These are phyloP conservation scores for Gynandropsis gynandra DNA, from an alignment of 345 rosid genomes.

Conservation along the genomic window DNA sequence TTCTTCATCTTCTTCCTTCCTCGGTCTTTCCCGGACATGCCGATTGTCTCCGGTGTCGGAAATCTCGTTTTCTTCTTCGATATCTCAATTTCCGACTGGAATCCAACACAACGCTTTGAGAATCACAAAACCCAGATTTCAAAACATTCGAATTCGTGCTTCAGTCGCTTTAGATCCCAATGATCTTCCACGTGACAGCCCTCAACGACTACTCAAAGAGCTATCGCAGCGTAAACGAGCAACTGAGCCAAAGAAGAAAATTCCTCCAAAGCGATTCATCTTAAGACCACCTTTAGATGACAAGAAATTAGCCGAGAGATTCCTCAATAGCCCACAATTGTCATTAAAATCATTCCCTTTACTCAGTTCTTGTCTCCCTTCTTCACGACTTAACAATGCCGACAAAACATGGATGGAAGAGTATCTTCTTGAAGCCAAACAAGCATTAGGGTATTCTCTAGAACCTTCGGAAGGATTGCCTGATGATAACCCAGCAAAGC, in stretches of 20 bases:
- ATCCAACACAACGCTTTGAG: conserved; percentile 27
- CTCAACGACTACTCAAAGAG: conserved; percentile 89
- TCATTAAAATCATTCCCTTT: conserved; percentile 81
- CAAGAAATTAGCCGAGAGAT: conserved; percentile 63
- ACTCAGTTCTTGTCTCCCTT: conserved; percentile 79
- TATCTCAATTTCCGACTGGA: conserved; percentile 41
- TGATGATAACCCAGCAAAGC: conserved; percentile 92
- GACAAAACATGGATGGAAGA: conserved; percentile 90
- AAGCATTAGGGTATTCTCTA: conserved; percentile 79
- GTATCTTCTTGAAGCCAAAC: conserved; percentile 85
- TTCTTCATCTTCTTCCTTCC: conserved; percentile 42
- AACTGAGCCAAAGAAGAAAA: conserved; percentile 53
- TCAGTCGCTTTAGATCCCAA: conserved; percentile 54
- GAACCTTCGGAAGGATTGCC: conserved; percentile 54
- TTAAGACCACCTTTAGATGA: conserved; percentile 83
- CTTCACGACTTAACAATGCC: conserved; percentile 68
- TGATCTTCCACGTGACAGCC: conserved; percentile 64
- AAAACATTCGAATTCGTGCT: conserved; percentile 34
- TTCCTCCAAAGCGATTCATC: conserved; percentile 66
- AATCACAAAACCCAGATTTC: conserved; percentile 29
- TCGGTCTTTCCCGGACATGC: conserved; percentile 25
- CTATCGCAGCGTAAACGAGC: conserved; percentile 70
- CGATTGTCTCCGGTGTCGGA: conserved; percentile 30
- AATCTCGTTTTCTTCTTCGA: conserved; percentile 56
- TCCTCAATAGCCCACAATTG: conserved; percentile 80